Percentiles rank a stretch among this genome's conserved stretches.
These are phyloP conservation scores for Botrytis medusae DNA, from an alignment of 2,329 filamentous ascomycete genomes.

Conservation along the genomic window DNA sequence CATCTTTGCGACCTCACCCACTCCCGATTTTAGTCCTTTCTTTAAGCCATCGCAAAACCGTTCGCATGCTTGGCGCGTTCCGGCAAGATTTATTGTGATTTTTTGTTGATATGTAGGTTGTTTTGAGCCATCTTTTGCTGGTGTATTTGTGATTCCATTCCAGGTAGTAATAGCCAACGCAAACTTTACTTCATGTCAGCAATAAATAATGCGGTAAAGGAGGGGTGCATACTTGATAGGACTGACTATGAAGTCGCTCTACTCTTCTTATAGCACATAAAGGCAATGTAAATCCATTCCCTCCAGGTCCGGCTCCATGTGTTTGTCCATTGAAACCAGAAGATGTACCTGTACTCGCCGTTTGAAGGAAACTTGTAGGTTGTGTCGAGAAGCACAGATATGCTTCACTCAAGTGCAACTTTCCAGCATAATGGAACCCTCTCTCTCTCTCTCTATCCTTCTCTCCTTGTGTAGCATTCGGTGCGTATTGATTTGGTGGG, in stretches of 20 bases:
- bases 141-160: slow-evolving; percentile 68
- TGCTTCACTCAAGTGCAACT: slow-evolving; percentile 89
- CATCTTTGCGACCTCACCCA: slow-evolving; percentile 84
- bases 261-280: slow-evolving; percentile 89
- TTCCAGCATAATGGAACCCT: slow-evolving; percentile 87
- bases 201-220: slow-evolving; percentile 3
- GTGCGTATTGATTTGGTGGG: slow-evolving; percentile 48
- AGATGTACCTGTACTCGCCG: slow-evolving; percentile 75
- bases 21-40: slow-evolving; percentile 79
- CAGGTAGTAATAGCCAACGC: slow-evolving; percentile 93
- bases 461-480: slow-evolving; percentile 67
- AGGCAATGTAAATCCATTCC: slow-evolving; percentile 93
- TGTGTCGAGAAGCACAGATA: slow-evolving; percentile 97
- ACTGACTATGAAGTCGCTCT: slow-evolving; percentile 89
- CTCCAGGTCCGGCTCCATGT: slow-evolving; percentile 85
- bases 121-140: slow-evolving; percentile 46
- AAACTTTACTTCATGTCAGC: slow-evolving; percentile 55
- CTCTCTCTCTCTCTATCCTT: slow-evolving; percentile 63
- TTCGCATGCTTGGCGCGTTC: slow-evolving; percentile 85
- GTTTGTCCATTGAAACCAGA: slow-evolving; percentile 89
- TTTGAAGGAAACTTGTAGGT: slow-evolving; percentile 79
- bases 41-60: slow-evolving; percentile 96
- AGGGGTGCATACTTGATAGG: slow-evolving; percentile 60
- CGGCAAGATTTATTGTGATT: slow-evolving; percentile 87
- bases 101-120: slow-evolving; percentile 64